Evolutionary conservation across 805 yeast genomes (phyloP).

Genomic region (Lachancea mirantina): DNA sequence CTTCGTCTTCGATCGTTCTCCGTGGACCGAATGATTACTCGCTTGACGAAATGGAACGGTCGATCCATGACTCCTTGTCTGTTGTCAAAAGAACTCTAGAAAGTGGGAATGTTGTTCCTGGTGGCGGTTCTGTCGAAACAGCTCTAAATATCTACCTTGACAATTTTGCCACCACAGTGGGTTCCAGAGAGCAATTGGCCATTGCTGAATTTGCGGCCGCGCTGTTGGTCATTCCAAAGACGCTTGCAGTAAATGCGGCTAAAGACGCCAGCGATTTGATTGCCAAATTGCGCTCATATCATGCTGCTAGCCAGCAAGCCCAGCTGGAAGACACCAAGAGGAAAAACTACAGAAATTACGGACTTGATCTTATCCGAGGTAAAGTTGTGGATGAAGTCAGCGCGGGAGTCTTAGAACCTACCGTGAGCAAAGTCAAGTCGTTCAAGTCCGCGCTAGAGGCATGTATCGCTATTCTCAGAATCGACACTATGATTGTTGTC

Average conservation of each 20-base stretch:
- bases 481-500: slow-evolving; percentile 96
- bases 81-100: slow-evolving; percentile 96
- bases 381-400: slow-evolving; percentile 79
- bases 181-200: slow-evolving; percentile 95
- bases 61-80: slow-evolving; percentile 86
- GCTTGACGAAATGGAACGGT: slow-evolving; percentile 97
- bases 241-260: slow-evolving; percentile 94
- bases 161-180: slow-evolving; percentile 95
- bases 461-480: slow-evolving; percentile 92
- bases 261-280: slow-evolving; percentile 92
- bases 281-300: slow-evolving; percentile 92
- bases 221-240: slow-evolving; percentile 86
- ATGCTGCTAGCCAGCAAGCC: slow-evolving; percentile 88
- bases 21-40: slow-evolving; percentile 96
- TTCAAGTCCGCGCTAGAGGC: slow-evolving; percentile 96
- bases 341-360: slow-evolving; percentile 81
- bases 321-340: slow-evolving; percentile 77
- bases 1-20: slow-evolving; percentile 82
- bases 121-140: slow-evolving; percentile 99
- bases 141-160: slow-evolving; percentile 92
- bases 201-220: slow-evolving; percentile 96
- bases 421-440: slow-evolving; percentile 85
- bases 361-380: slow-evolving; percentile 86
- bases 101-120: slow-evolving; percentile 91
- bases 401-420: slow-evolving; percentile 92